phyloP scores from a whole-genome alignment of 2,329 filamentous ascomycete species.

The Pestalotiopsis sp. region DNA sequence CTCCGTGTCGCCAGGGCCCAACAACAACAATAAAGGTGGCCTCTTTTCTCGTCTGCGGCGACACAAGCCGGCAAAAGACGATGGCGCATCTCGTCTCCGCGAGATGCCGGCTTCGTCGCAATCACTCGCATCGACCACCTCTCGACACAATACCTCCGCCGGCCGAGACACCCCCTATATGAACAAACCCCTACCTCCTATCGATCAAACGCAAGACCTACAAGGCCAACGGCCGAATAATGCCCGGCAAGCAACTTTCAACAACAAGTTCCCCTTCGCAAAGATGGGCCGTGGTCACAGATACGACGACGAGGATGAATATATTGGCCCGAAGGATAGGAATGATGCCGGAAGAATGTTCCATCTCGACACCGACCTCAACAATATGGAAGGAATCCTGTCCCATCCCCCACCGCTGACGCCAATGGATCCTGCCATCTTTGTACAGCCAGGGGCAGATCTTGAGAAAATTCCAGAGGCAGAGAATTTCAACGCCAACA shows the following conservation, averaged over 20 bases:
- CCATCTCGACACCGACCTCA: slow-evolving; percentile 83
- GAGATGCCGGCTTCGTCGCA: slow-evolving; percentile 56
- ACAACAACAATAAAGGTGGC: slow-evolving; percentile 45
- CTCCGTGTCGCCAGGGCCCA: slow-evolving; percentile 60
- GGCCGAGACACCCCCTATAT: slow-evolving; percentile 42
- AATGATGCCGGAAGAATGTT: slow-evolving; percentile 66
- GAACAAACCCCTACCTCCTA: slow-evolving; percentile 33
- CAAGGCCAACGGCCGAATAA: slow-evolving; percentile 24
- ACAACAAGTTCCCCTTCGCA: slow-evolving; percentile 65
- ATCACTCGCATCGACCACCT: slow-evolving; percentile 54
- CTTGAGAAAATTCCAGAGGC: slow-evolving; percentile 26
- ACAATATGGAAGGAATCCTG: slow-evolving; percentile 90
- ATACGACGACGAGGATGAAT: slow-evolving; percentile 59
- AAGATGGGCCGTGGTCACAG: slow-evolving; percentile 56
- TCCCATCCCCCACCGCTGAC: slow-evolving; percentile 71
- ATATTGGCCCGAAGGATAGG: slow-evolving; percentile 62
- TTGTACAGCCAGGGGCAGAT: slow-evolving; percentile 27
- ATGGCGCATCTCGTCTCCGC: slow-evolving; percentile 43
- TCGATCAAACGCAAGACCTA: slow-evolving; percentile 23
- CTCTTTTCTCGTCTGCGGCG: slow-evolving; percentile 53
- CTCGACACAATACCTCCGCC: slow-evolving; percentile 46
- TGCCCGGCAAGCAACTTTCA: slow-evolving; percentile 55
- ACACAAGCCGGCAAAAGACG: slow-evolving; percentile 59
- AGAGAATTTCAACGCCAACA: slow-evolving; percentile 37
- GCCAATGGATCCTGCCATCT: slow-evolving; percentile 64